Conservation (phyloP, 2,329 filamentous ascomycete genomes). For the Penicillium sp. region DNA sequence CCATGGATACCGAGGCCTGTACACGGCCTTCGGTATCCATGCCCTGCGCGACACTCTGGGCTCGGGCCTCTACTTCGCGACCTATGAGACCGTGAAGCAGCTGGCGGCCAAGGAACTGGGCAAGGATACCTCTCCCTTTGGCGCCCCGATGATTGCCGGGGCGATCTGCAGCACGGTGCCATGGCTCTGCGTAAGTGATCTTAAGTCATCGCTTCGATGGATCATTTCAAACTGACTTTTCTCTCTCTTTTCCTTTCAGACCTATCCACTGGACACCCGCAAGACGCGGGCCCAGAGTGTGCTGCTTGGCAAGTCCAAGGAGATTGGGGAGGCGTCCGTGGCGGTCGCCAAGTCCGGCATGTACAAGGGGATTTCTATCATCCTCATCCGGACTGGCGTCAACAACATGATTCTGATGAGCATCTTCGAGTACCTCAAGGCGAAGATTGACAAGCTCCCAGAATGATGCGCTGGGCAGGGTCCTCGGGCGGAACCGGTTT, state of each 20-base stretch:
- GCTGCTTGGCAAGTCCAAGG: slow-evolving; percentile 43
- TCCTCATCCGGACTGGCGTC: slow-evolving; percentile 45
- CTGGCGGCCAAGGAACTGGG: slow-evolving; percentile 45
- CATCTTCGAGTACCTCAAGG: slow-evolving; percentile 48
- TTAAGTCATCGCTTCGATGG: not conserved
- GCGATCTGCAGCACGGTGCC: slow-evolving; percentile 48
- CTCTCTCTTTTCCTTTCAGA: slow-evolving; percentile 30
- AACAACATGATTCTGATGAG: slow-evolving; percentile 51
- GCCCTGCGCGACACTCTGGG: slow-evolving; percentile 47
- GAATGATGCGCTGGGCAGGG: slow-evolving; percentile 10
- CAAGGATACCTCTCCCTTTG: slow-evolving; percentile 43
- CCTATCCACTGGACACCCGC: slow-evolving; percentile 49
- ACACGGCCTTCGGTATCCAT: slow-evolving; percentile 48
- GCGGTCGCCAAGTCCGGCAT: slow-evolving; percentile 45
- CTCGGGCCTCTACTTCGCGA: slow-evolving; percentile 47
- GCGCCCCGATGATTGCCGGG: slow-evolving; percentile 46
- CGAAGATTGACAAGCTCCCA: slow-evolving; percentile 42
- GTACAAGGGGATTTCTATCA: slow-evolving; percentile 50
- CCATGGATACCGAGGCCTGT: slow-evolving; percentile 45
- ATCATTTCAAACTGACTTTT: not conserved
- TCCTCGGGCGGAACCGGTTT: too few relatives aligned
- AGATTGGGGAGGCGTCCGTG: slow-evolving; percentile 41
- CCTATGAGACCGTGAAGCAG: slow-evolving; percentile 50
- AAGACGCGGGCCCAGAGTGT: slow-evolving; percentile 51
- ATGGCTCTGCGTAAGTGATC: slow-evolving; percentile 45